Conservation (phyloP, 768 basidiomycete genomes). For the Leccinum arenicola region DNA sequence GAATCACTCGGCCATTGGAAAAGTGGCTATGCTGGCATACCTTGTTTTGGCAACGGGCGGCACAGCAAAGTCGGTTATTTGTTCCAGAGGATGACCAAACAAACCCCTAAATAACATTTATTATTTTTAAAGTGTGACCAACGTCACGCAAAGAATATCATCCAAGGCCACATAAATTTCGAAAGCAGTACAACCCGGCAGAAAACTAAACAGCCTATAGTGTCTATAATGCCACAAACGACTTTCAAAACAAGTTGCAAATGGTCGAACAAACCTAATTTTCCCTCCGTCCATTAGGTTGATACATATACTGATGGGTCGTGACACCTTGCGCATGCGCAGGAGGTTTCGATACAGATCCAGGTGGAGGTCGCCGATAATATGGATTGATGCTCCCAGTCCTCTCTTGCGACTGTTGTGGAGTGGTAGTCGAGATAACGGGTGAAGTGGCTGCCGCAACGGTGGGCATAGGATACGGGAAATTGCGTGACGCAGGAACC, state of each 20-base stretch:
- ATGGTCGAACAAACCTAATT: constrained; percentile 11
- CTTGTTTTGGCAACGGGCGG: constrained; percentile 15
- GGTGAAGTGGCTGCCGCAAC: constrained; percentile 62
- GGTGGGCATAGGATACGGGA: constrained; percentile 75
- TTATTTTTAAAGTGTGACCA: constrained; percentile 14
- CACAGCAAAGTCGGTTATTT: constrained; percentile 16
- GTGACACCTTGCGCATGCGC: constrained; percentile 26
- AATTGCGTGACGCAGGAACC: constrained; percentile 21
- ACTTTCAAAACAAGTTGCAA: constrained; percentile 8
- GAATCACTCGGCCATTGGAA: constrained; percentile 14
- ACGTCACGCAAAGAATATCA: constrained; percentile 16
- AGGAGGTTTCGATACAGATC: constrained; percentile 22
- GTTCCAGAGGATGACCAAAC: constrained; percentile 27
- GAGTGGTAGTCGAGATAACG: constrained; percentile 42
- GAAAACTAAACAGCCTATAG: constrained; percentile 3
- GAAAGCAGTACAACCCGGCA: constrained; percentile 6
- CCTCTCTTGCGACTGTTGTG: constrained; percentile 37
- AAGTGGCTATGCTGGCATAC: constrained; percentile 24
- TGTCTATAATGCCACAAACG: constrained; percentile 3
- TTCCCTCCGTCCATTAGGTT: constrained; percentile 40
- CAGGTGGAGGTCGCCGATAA: constrained; percentile 46
- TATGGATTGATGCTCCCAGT: constrained; percentile 41
- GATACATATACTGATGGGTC: constrained; percentile 45
- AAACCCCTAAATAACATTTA: constrained; percentile 6
- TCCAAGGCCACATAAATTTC: constrained; percentile 17